A percentile compares a stretch with the other conserved stretches of the same genome.
Conservation (phyloP, 2,329 filamentous ascomycete species). For the Nemania bipapillata region DNA sequence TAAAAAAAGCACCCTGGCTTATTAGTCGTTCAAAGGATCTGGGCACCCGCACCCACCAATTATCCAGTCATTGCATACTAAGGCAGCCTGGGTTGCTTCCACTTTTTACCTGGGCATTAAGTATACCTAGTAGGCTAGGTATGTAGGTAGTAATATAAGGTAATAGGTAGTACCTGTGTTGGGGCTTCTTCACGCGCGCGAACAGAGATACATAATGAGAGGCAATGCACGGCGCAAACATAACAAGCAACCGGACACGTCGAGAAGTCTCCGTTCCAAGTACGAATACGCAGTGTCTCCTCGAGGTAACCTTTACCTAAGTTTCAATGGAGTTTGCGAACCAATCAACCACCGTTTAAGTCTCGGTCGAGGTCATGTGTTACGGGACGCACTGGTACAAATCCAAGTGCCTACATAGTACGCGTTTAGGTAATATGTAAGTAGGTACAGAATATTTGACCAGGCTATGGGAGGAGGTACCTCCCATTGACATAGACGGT, state of each 20-base stretch:
- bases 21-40: slow-evolving; percentile 39
- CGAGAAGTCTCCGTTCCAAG: slow-evolving; percentile 10
- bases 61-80: slow-evolving; percentile 16
- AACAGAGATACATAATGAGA: no score
- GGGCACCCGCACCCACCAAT: slow-evolving; percentile 29
- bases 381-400: slow-evolving; percentile 22
- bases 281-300: slow-evolving; percentile 32
- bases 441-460: slow-evolving; percentile 18
- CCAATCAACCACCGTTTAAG: slow-evolving; percentile 27
- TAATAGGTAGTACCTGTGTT: not conserved
- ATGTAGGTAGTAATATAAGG: slow-evolving; percentile 23
- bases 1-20: slow-evolving; percentile 27
- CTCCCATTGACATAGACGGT: slow-evolving; percentile 16
- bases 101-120: slow-evolving; percentile 3
- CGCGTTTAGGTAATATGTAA: not conserved
- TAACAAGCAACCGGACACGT: slow-evolving; percentile 12
- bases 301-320: slow-evolving; percentile 16
- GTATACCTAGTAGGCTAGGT: not conserved
- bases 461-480: slow-evolving; percentile 9
- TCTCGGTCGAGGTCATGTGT: slow-evolving; percentile 30
- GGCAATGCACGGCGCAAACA: slow-evolving; percentile 21
- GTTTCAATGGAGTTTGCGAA: slow-evolving; percentile 5
- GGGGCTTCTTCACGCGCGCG: not conserved
- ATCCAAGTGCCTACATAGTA: slow-evolving; percentile 3
- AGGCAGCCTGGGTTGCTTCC: slow-evolving; percentile 22